Percentiles rank a stretch among this genome's conserved stretches.
These are phyloP conservation scores for Fusarium duplospermum DNA, from an alignment of 2,329 filamentous ascomycete genomes.

Conservation along the genomic window DNA sequence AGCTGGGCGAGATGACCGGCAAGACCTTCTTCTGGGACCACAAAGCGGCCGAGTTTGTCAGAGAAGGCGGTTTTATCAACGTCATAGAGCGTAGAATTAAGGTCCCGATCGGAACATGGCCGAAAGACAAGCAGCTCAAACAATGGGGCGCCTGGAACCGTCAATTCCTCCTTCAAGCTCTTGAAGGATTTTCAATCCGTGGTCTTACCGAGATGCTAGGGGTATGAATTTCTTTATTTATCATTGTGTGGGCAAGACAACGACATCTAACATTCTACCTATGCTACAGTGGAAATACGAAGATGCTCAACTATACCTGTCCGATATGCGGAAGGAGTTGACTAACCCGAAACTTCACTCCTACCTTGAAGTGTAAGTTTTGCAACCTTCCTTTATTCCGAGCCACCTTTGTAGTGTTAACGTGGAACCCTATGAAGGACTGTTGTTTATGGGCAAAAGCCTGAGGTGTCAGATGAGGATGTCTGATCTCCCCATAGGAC, in stretches of 20 bases:
- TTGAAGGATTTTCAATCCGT: slow-evolving; percentile 29
- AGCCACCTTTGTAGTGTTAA: not conserved
- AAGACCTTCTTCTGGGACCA: slow-evolving; percentile 27
- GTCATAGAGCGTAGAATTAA: slow-evolving; percentile 23
- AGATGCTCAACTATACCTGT: not conserved
- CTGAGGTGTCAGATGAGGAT: too few relatives aligned
- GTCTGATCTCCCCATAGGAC: too few relatives aligned
- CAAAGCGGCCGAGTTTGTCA: slow-evolving; percentile 4
- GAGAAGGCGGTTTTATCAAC: slow-evolving; percentile 10
- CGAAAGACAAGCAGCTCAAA: slow-evolving; percentile 26
- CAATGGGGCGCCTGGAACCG: slow-evolving; percentile 33
- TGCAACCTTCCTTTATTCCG: not conserved
- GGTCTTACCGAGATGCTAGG: slow-evolving; percentile 16
- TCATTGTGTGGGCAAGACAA: too few relatives aligned
- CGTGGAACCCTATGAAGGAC: not conserved
- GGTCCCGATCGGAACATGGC: slow-evolving; percentile 21
- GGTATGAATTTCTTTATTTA: not conserved
- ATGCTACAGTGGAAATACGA: not conserved
- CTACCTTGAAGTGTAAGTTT: not conserved
- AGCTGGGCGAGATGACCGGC: slow-evolving; percentile 18
- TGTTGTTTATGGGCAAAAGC: not conserved
- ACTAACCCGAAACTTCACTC: not conserved
- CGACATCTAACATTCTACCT: too few relatives aligned
- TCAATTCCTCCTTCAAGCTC: slow-evolving; percentile 14
- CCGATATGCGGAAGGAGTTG: not conserved